Percentiles rank a stretch among this genome's conserved stretches.
These are phyloP conservation scores for Viridothelium virens DNA, from an alignment of 495 filamentous ascomycete species.

Conservation along the genomic window DNA sequence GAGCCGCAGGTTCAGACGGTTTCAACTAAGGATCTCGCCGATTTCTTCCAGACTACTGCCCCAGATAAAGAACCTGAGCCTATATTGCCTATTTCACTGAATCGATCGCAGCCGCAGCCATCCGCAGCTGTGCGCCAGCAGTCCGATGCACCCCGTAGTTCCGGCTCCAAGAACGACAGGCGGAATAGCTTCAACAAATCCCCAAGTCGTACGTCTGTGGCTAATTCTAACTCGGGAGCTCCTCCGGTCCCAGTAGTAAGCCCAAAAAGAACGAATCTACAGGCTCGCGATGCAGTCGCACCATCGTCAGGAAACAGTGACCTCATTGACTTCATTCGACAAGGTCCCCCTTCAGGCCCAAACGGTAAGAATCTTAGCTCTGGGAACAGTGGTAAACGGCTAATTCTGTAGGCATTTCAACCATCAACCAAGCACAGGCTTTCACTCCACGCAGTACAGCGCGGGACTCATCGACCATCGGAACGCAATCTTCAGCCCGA, in stretches of 20 bases:
- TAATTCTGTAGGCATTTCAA: neutral
- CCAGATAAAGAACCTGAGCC: slow-evolving; percentile 41
- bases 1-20: slow-evolving; percentile 59
- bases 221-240: neutral
- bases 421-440: neutral
- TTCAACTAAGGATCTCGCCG: slow-evolving; percentile 68
- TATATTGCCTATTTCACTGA: slow-evolving; percentile 12
- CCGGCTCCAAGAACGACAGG: neutral
- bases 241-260: slow-evolving; percentile 14
- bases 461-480: neutral
- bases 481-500: neutral
- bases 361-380: neutral
- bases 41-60: slow-evolving; percentile 79
- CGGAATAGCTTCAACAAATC: slow-evolving; percentile 1
- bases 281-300: slow-evolving; percentile 64
- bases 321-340: slow-evolving; percentile 88
- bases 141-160: neutral
- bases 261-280: slow-evolving; percentile 40
- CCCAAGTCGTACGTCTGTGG: neutral
- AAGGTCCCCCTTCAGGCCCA: slow-evolving; percentile 47
- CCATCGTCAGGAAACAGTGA: slow-evolving; percentile 64
- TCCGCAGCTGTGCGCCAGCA: neutral
- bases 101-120: slow-evolving; percentile 17
- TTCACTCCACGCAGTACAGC: neutral
- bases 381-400: neutral